phyloP scores from a whole-genome alignment of 805 yeast genomes.

The Kodamaea nitidulidarum region DNA sequence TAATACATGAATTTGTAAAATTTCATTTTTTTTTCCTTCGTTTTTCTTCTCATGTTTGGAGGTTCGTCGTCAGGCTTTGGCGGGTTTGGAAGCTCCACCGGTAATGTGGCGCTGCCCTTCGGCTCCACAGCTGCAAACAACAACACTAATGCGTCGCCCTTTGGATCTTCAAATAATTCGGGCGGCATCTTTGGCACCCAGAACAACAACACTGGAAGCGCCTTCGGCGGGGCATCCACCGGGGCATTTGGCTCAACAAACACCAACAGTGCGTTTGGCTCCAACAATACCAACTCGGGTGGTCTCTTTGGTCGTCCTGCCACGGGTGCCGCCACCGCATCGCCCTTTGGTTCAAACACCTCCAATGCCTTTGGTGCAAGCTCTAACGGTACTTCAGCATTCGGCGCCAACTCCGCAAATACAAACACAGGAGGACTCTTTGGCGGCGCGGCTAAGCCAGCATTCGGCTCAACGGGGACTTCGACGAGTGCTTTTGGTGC shows the following conservation, averaged over 20 bases:
- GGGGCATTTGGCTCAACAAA: slow-evolving; percentile 11
- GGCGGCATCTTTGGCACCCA: slow-evolving; percentile 14
- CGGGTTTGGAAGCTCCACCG: slow-evolving; percentile 24
- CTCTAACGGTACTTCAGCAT: slow-evolving; percentile 11
- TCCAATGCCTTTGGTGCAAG: slow-evolving; percentile 35
- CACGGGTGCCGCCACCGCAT: slow-evolving; percentile 14
- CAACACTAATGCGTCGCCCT: slow-evolving; percentile 19
- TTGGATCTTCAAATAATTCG: slow-evolving; percentile 25
- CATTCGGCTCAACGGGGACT: slow-evolving; percentile 17
- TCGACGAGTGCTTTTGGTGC: slow-evolving; percentile 14
- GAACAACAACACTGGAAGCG: slow-evolving; percentile 17
- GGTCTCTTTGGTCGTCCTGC: slow-evolving; percentile 11
- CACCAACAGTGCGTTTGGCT: slow-evolving; percentile 8
- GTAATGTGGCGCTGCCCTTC: slow-evolving; percentile 1
- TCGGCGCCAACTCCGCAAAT: slow-evolving; percentile 11
- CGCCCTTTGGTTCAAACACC: slow-evolving; percentile 27
- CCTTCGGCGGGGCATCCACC: slow-evolving; percentile 21
- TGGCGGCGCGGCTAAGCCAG: slow-evolving; percentile 21
- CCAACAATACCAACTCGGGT: slow-evolving; percentile 5
- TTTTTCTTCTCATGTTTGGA: slow-evolving; percentile 54
- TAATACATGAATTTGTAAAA: background rate
- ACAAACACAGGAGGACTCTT: slow-evolving; percentile 21
- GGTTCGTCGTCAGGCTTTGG: slow-evolving; percentile 47
- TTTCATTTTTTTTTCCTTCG: background rate
- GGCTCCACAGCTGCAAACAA: slow-evolving; percentile 3